phyloP scores from a whole-genome alignment of 202 grass and related monocot genomes.

The Bolboschoenoplectus hybrid region DNA sequence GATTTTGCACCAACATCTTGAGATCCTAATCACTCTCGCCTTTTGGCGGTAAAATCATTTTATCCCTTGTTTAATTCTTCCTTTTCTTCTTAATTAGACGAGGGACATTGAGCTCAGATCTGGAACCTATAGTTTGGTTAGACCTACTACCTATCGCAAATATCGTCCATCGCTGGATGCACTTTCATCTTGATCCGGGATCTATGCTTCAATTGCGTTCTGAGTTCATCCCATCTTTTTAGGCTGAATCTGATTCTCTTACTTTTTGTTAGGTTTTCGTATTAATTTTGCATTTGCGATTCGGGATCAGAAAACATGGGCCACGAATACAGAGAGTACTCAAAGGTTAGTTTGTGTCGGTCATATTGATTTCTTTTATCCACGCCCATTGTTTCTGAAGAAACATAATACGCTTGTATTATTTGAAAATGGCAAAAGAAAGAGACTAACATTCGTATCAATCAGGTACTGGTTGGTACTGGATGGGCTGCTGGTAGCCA shows the following conservation, averaged over 20 bases:
- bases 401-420: background rate
- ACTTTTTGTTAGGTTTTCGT: background rate
- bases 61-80: background rate
- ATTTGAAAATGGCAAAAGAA: background rate
- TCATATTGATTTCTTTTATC: slow-evolving; percentile 17
- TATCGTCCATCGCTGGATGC: background rate
- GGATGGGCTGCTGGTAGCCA: background rate
- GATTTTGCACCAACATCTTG: background rate
- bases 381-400: background rate
- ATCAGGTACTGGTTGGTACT: background rate
- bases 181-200: slow-evolving; percentile 30
- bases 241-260: slow-evolving; percentile 4
- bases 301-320: slow-evolving; percentile 46
- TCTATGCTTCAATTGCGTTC: slow-evolving; percentile 1
- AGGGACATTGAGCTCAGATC: slow-evolving; percentile 30
- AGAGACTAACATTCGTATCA: background rate
- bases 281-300: background rate
- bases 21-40: background rate
- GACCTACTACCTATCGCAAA: background rate
- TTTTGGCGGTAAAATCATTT: slow-evolving; percentile 28
- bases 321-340: slow-evolving; percentile 49
- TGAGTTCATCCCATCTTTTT: background rate
- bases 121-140: background rate
- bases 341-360: slow-evolving; percentile 39
- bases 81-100: background rate